Conservation (phyloP, 768 basidiomycete genomes). For the Suillus bovinus region DNA sequence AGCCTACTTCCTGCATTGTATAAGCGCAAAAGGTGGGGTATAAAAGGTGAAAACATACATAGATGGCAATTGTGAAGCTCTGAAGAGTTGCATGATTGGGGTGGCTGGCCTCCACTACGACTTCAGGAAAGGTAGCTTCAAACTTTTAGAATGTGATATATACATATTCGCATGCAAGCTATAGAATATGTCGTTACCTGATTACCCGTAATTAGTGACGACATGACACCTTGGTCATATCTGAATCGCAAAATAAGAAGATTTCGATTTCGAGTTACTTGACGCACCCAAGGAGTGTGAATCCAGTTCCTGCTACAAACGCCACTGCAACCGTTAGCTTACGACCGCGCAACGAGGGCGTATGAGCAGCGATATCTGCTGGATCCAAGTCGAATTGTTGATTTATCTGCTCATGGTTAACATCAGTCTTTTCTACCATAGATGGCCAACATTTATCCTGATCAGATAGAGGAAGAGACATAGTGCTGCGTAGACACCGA, state of each 20-base stretch:
- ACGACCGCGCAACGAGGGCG: slow-evolving; percentile 28
- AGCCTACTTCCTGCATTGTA: slow-evolving; percentile 41
- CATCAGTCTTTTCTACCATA: not conserved
- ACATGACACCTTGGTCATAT: slow-evolving; percentile 47
- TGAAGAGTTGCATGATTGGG: slow-evolving; percentile 38
- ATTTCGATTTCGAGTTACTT: not conserved
- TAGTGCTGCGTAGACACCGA: not conserved
- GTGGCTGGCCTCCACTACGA: slow-evolving; percentile 25
- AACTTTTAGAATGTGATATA: slow-evolving; percentile 27
- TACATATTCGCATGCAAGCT: not conserved
- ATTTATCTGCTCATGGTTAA: not conserved
- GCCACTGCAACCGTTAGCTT: slow-evolving; percentile 32
- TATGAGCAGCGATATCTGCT: slow-evolving; percentile 21
- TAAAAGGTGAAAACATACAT: slow-evolving; percentile 23
- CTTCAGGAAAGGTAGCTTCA: slow-evolving; percentile 40
- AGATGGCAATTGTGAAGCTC: slow-evolving; percentile 40
- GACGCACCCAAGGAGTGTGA: slow-evolving; percentile 38
- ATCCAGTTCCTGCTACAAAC: slow-evolving; percentile 38
- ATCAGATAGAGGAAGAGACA: not conserved
- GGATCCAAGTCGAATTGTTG: slow-evolving; percentile 3
- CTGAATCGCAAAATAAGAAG: slow-evolving; percentile 15
- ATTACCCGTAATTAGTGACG: slow-evolving; percentile 38
- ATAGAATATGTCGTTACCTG: slow-evolving; percentile 17
- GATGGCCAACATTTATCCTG: not conserved
- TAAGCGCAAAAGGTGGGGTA: not conserved